A percentile compares a stretch with the other conserved stretches of the same genome.
phyloP scores from a whole-genome alignment of 2,329 filamentous ascomycete genomes.

The Seiridium cupressi region DNA sequence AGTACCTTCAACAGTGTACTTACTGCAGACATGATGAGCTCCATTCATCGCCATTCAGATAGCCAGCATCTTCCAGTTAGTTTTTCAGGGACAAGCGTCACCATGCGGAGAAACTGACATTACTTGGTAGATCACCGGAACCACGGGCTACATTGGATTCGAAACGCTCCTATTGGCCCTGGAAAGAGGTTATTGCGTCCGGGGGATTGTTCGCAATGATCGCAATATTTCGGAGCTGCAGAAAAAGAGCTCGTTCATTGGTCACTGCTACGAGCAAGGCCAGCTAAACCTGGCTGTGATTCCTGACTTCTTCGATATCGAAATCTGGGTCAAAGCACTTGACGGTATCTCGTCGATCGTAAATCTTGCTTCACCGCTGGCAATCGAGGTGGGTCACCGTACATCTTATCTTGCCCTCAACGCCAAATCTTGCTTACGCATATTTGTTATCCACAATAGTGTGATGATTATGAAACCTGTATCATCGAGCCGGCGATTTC shows the following conservation, averaged over 20 bases:
- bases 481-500: background rate
- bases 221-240: background rate
- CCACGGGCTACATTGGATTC: background rate
- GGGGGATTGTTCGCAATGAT: background rate
- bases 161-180: background rate
- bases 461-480: background rate
- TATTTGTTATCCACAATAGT: background rate
- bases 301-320: background rate
- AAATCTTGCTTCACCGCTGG: background rate
- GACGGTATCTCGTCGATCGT: background rate
- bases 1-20: too few relatives aligned
- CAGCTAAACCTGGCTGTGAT: background rate
- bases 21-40: too few relatives aligned
- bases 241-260: background rate
- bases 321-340: background rate
- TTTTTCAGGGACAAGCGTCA: too few relatives aligned
- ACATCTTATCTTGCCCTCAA: background rate
- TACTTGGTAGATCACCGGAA: background rate
- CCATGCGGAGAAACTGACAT: too few relatives aligned
- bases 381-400: background rate
- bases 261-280: background rate
- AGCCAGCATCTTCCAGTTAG: too few relatives aligned
- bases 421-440: background rate
- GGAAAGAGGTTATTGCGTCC: background rate
- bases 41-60: too few relatives aligned